Percentiles rank a stretch among this genome's conserved stretches.
These are phyloP conservation scores for Tremellales sp. DNA, from an alignment of 1,284 basidiomycete species.

Conservation along the genomic window DNA sequence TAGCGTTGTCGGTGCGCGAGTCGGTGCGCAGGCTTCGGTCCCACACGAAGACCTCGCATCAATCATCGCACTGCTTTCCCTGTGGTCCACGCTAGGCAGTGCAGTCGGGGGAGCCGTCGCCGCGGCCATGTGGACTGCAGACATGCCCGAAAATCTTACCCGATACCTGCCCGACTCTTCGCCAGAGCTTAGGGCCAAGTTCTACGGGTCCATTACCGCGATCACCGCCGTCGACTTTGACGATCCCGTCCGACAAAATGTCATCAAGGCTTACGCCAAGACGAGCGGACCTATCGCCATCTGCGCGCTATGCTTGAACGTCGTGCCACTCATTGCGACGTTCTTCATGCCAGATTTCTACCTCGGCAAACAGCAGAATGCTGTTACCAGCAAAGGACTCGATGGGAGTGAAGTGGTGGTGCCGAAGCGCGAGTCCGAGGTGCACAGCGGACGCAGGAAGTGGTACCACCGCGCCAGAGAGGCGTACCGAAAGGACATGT, in stretches of 20 bases:
- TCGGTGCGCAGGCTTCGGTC: conserved; percentile 43
- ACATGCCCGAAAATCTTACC: conserved; percentile 54
- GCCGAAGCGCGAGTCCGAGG: too few species aligned
- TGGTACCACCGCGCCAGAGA: too few species aligned
- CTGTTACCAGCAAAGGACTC: too few species aligned
- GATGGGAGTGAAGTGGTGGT: too few species aligned
- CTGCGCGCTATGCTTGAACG: conserved; percentile 14
- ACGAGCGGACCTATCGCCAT: conserved; percentile 11
- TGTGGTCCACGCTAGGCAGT: conserved; percentile 42
- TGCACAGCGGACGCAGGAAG: too few species aligned
- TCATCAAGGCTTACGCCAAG: conserved; percentile 34
- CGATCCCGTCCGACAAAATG: conserved; percentile 56
- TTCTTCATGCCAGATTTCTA: conserved; percentile 25
- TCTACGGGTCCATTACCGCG: conserved; percentile 54
- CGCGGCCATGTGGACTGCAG: conserved; percentile 33
- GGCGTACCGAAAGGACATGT: too few species aligned
- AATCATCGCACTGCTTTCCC: conserved; percentile 37
- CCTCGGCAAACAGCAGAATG: conserved; percentile 30
- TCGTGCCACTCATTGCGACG: conserved; percentile 17
- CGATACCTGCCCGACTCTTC: conserved; percentile 32
- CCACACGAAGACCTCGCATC: conserved; percentile 42
- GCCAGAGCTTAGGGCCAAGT: conserved; percentile 16
- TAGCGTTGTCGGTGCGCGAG: conserved; percentile 38
- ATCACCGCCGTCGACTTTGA: conserved; percentile 52
- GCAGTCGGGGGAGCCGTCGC: conserved; percentile 38